phyloP scores from a whole-genome alignment of 129 eudicot genomes.

The Erigeron canadensis region DNA sequence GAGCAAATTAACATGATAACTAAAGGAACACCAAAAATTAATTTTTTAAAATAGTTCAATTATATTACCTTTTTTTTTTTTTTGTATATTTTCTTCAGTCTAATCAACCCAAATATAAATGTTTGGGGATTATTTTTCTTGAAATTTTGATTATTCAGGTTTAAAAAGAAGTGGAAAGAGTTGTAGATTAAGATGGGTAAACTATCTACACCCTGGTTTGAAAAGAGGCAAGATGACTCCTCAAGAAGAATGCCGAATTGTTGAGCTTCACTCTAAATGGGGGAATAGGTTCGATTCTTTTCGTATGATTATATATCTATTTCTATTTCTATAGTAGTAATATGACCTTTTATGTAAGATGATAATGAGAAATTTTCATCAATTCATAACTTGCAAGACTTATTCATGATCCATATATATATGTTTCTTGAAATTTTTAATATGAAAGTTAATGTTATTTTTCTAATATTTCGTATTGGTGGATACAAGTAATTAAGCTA shows the following conservation, averaged over 20 bases:
- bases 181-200: constrained; percentile 97
- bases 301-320: neutral
- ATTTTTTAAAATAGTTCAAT: too few species aligned
- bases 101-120: constrained; percentile 19
- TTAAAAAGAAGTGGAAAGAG: constrained; percentile 95
- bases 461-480: too few species aligned
- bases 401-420: too few species aligned
- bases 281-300: constrained; percentile 69
- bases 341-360: neutral
- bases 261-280: constrained; percentile 90
- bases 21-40: neutral
- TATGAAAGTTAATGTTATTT: too few species aligned
- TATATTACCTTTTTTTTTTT: neutral
- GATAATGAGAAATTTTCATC: too few species aligned
- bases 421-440: too few species aligned
- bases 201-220: constrained; percentile 89
- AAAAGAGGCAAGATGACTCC: constrained; percentile 96
- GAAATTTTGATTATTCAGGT: constrained; percentile 50
- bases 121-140: constrained; percentile 35
- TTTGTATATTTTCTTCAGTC: constrained; percentile 19
- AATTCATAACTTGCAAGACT: too few species aligned
- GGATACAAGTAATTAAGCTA: constrained; percentile 1
- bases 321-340: too few species aligned
- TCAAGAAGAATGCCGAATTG: constrained; percentile 77
- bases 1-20: neutral